Base-by-base conservation (phyloP, 192 early-diverging fungal genomes). In the Geranomyces michiganensis region DNA sequence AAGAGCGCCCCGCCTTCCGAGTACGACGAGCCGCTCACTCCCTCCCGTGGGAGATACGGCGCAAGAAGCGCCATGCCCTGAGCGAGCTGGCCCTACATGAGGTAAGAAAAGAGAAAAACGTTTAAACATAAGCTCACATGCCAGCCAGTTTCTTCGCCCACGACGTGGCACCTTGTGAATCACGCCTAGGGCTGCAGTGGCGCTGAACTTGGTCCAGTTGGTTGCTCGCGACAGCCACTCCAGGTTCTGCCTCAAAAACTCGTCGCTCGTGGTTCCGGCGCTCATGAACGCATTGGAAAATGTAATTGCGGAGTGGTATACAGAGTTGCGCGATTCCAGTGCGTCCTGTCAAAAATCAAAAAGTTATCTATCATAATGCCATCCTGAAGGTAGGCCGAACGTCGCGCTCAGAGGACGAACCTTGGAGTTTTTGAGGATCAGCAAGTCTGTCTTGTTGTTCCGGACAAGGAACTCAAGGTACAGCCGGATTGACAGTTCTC, bases 141-240 rank as follows among this genome's bases (percentile, higher is more conserved):
- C n/a, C n/a, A n/a, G n/a, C n/a, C n/a, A n/a, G n/a, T n/a, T n/a
- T n/a, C n/a, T n/a, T n/a, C n/a, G n/a, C n/a, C n/a, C 3, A 15
- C 44, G 64, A n/a, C n/a, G 46, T 14, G 46, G 46, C 65, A 88
- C 87, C 73, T 92, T 93, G 82, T 99, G 97, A 71, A 99, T 97
- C 13, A 98, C 96, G 64, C 97, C 97, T 47, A 99, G 78, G 15
- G 95, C 93, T 14, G 97, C 97, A 1, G 96, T 98, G 1, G 96
- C 97, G 62, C 93, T 92, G 79, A 99, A 99, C 82, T 99, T 99
- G 27, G 95, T 91, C 97, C 97, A 99, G 85, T 97, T 97, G 33
- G 91, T 97, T 46, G 96, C 94, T 62, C 96, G 89, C 55, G 92
- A 89, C 44, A 99, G 87, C 97, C 97, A 99, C 72, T 99, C 96